A percentile compares a stretch with the other conserved stretches of the same genome.
Conservation (phyloP, 768 basidiomycete species). For the Rhizopogon sp. region DNA sequence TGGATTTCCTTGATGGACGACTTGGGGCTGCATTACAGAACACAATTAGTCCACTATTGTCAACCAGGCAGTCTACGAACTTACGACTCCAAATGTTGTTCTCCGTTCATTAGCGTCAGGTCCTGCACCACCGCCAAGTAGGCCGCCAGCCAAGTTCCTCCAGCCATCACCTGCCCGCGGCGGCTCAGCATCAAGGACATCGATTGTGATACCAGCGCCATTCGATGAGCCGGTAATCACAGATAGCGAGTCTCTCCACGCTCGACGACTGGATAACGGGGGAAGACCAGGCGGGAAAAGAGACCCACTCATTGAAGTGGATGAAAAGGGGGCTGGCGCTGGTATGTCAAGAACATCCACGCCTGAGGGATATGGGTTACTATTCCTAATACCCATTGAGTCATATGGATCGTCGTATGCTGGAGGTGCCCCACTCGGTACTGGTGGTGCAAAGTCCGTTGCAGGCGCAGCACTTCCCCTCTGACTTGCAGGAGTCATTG, state of each 20-base stretch:
- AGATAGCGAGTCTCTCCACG: conserved; percentile 31
- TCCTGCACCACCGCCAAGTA: conserved; percentile 11
- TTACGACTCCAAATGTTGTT: conserved; percentile 61
- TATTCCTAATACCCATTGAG: conserved; percentile 18
- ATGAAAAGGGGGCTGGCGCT: conserved; percentile 50
- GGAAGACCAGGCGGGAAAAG: conserved; percentile 35
- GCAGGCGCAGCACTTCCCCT: conserved; percentile 12
- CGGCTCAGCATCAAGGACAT: conserved; percentile 67
- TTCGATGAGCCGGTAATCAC: conserved; percentile 27
- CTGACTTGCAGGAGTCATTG: conserved; percentile 38
- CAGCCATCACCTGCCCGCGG: conserved; percentile 58
- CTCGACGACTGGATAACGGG: conserved; percentile 19
- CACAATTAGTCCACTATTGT: conserved; percentile 10
- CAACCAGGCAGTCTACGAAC: conserved; percentile 18
- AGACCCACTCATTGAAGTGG: conserved; percentile 26
- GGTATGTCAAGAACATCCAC: conserved; percentile 52
- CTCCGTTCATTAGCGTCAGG: conserved; percentile 31
- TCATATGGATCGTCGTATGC: conserved; percentile 29
- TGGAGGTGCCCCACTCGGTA: conserved; percentile 23
- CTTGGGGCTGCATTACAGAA: conserved; percentile 32
- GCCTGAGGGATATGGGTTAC: conserved; percentile 20
- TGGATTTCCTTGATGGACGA: conserved; percentile 36
- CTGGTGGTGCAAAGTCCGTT: conserved; percentile 6
- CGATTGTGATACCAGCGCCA: conserved; percentile 37
- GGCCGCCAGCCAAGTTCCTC: conserved; percentile 45